Base-by-base conservation (phyloP, 73 alveolate species). In the Paramecium tetraurelia region DNA sequence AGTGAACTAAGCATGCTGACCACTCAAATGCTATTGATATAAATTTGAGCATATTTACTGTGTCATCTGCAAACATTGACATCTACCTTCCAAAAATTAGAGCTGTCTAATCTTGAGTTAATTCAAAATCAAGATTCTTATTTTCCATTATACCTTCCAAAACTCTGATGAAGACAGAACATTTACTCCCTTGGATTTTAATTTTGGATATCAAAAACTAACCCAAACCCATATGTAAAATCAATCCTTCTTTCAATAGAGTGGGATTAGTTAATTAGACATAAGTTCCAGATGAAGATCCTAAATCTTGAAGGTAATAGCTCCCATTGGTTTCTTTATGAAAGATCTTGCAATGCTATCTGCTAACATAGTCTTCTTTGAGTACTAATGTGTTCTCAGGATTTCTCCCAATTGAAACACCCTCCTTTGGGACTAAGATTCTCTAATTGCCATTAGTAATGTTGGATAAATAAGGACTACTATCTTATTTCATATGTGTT, bases 251-350 rank as follows among this genome's bases (percentile, higher is more conserved):
- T 4, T 27, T 41, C 29, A 80, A 5, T 22, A 80, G 21, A 38
- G 90, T 43, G 16, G 90, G 90, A 7, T 21, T 14, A 9, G 50
- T 80, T 12, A 80, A 35, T 43, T 43, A 35, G 7, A 80, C n/a
- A 44, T 43, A 80, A 22, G 90, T 80, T 80, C 90, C 90, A 44
- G 90, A 80, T n/a, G 90, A n/a, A 80, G 76, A 43, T 7, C 90
- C 90, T 24, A 27, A 20, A 43, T 80, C 90, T 46, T 40, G 8
- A 9, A 80, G 46, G 24, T 80, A 80, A 21, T 44, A 80, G 16
- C 21, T 40, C 21, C 48, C 48, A 40, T 80, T 72, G 3, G 31
- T 35, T 36, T 33, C 18, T 10, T 33, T 12, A 80, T 80, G 58
- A 80, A 31, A 80, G 5, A 80, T 46, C 33, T 12, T 20, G 46